phyloP scores from a whole-genome alignment of 1,284 basidiomycete species.

The Rhodotorula sp. region DNA sequence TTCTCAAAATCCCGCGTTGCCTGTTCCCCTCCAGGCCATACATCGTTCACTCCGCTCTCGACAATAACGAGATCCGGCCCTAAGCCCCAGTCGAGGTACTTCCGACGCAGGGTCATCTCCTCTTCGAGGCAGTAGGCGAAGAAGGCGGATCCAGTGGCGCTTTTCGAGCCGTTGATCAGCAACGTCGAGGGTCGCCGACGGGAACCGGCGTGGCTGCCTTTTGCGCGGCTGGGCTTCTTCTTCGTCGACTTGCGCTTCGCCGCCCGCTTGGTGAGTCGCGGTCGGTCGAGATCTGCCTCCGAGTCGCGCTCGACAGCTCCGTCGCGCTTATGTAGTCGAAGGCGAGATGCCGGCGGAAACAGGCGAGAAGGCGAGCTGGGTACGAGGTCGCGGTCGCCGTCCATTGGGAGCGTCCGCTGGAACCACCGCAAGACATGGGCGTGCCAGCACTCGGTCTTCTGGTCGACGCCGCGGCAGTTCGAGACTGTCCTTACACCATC shows the following conservation, averaged over 20 bases:
- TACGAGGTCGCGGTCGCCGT: conserved; percentile 28
- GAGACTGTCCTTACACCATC: conserved; percentile 21
- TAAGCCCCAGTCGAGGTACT: conserved; percentile 27
- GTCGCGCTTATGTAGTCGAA: background rate
- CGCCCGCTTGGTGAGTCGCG: background rate
- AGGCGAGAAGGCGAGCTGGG: conserved; percentile 5
- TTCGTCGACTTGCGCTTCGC: background rate
- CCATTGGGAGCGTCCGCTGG: conserved; percentile 32
- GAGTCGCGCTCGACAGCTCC: background rate
- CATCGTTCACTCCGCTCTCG: conserved; percentile 41
- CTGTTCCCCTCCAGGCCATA: conserved; percentile 27
- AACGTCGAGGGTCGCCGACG: conserved; percentile 21
- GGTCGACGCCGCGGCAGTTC: conserved; percentile 40
- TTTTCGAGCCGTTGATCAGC: conserved; percentile 39
- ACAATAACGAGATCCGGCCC: conserved; percentile 40
- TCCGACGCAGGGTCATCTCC: conserved; percentile 32
- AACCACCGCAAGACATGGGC: conserved; percentile 35
- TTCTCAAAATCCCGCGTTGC: conserved; percentile 36
- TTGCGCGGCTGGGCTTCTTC: conserved; percentile 4
- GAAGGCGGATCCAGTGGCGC: conserved; percentile 38
- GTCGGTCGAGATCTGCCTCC: background rate
- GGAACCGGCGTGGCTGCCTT: background rate
- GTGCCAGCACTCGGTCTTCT: conserved; percentile 35
- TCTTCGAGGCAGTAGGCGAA: conserved; percentile 38
- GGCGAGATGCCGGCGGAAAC: background rate